Base-by-base conservation (phyloP, 495 filamentous ascomycete species). In the Penicillium angulare region DNA sequence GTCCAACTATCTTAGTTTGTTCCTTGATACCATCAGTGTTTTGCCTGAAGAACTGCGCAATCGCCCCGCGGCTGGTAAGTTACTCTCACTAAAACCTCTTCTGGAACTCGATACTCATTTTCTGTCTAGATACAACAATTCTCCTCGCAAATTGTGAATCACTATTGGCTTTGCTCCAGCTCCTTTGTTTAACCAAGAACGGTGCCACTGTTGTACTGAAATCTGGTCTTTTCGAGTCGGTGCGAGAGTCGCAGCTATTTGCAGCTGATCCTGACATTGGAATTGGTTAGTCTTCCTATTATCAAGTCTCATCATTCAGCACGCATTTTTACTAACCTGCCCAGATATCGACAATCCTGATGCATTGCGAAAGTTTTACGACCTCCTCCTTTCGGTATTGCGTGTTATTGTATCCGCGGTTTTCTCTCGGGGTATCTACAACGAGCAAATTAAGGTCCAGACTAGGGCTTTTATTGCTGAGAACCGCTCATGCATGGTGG, bases 221-320 rank as follows among this genome's bases (percentile, higher is more conserved):
- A 49, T 85, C 88, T 16, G 92, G 92, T 44, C 79, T 99, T n/a
- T 95, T 99, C 75, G 79, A 84, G 45, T 78, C 88, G 0, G 77
- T 96, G 20, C 86, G 85, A 17, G 80, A 86, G 20, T 93, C 90
- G 3, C 78, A 81, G 8, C 74, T 96, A 10, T 97, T 97, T 64
- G 79, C 84, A n/a, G 85, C 85, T 18, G 93, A 99, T 67, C 92
- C 95, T 5, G 93, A 99, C 67, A 82, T 97, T 50, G 90, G 91
- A 21, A 79, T 92, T 53, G 84, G 86, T 88, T 55, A 60, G 82
- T 73, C 62, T 33, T 50, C 49, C 1, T 26, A 7, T 33, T 20
- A 9, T 7, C 15, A 0, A 17, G 13, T 32, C 31, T 18, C 10
- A 20, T 26, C 1, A 5, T 5, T 36, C 4, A 26, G 6, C 7